Base-by-base conservation (phyloP, 129 eudicot genomes). In the Gnaphalium uliginosum region DNA sequence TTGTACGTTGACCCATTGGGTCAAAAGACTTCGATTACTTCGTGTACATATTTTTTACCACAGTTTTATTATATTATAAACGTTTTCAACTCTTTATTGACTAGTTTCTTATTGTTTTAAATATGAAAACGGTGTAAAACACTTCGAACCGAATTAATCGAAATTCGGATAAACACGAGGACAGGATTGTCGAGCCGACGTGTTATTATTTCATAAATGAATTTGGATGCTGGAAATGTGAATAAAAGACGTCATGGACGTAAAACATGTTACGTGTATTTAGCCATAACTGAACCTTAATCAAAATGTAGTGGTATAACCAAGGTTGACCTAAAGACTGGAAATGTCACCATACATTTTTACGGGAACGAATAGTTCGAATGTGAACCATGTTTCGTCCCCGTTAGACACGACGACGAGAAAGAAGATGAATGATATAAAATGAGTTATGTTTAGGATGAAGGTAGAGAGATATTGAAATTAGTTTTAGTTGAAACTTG, bases 241-340 rank as follows among this genome's bases (percentile, higher is more conserved):
- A 87, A 91, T 74, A 85, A 78, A 63, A 68, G 11, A 0, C n/a
- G n/a, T n/a, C 66, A 87, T 6, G 97, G 97, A 15, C 79, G 74
- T 17, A 85, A 85, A 68, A 83, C 86, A 8, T 85, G 84, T n/a
- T 87, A 67, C 10, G 81, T 75, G 1, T 89, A 85, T 33, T 8
- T 89, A 68, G 97, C 97, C 0, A 86, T 92, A 76, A 90, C 85
- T 4, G 90, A 92, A 15, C 96, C 97, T 23, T 92, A 92, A 92
- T 96, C 97, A 6, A 92, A 87, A 76, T 85, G 90, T 46, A 24
- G 82, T 22, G 96, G 97, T 1, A 81, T 92, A 6, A 96, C 96
- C 2, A 89, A 89, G 81, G 96, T 91, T 10, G 96, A 91, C 66
- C 76, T 91, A 75, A 73, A 1, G 66, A 89, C 85, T 0, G 85